Evolutionary conservation across 176 grass and related monocot genomes (phyloP), one percentile per base, ranked within the genome.

Genomic region (Musa troglodytarum): DNA sequence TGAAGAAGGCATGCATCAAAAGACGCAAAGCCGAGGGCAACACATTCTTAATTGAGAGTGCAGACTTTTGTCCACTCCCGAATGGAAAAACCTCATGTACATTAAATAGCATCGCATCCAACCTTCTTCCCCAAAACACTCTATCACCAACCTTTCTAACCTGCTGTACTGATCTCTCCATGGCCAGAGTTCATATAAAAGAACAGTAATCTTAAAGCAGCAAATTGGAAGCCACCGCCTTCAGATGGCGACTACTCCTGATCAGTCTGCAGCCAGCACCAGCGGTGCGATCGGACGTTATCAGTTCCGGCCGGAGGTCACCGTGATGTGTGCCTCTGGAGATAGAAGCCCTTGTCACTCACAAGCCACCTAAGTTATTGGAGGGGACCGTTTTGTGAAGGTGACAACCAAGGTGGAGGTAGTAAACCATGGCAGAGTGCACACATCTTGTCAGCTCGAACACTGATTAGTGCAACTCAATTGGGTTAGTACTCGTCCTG

Each of bases 151-250:
- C 34, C 34, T 43, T 50, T 10, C 11, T 69, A 15, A 69, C 14
- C 15, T 49, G 16, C 15, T 68, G 26, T 68, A 34, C 10, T 29
- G 10, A 43, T 43, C 25, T 2, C n/a, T 10, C 20, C 63, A 22
- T 50, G 15, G 8, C 21, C 62, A 64, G 62, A 19, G 62, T 22
- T 64, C 62, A 23, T 24, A 49, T 20, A 50, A 16, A 43, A 43
- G 65, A 43, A 34, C 65, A 68, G 25, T 68, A 5, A 68, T n/a
- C 65, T 26, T 68, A 68, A 68, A 68, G 65, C 65, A 68, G 67
- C 29, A 69, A 69, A 69, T 69, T n/a, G 26, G 67, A 69, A 66
- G 23, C 8, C 34, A 43, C 34, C 67, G 50, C 34, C 17, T 51
- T 49, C 68, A 50, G 25, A 17, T 34, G 21, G n/a, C 19, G 15